These are phyloP conservation scores for Calcarisporium arbuscula DNA, from an alignment of 2,329 filamentous ascomycete genomes.

Conservation along the genomic window DNA sequence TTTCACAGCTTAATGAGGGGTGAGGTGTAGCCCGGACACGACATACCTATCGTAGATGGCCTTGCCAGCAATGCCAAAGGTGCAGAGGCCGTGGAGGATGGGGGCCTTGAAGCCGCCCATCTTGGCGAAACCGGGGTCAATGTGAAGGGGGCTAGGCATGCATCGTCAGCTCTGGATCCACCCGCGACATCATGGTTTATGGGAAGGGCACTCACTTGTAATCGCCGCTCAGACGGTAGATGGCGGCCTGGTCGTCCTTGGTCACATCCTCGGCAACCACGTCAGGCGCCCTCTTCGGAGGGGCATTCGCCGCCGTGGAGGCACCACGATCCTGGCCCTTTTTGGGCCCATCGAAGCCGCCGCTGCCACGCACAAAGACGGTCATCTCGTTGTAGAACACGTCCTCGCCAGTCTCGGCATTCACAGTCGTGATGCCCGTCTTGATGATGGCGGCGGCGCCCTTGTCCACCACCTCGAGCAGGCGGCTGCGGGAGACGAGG, in stretches of 20 bases:
- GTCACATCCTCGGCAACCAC: slow-evolving; percentile 80
- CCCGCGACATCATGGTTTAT: background rate
- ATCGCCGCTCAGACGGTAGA: slow-evolving; percentile 92
- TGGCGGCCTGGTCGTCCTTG: slow-evolving; percentile 80
- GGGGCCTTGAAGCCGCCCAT: slow-evolving; percentile 91
- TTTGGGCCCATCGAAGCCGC: slow-evolving; percentile 80
- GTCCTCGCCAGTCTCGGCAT: slow-evolving; percentile 79
- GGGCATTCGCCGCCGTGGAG: slow-evolving; percentile 70
- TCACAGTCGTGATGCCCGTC: slow-evolving; percentile 72
- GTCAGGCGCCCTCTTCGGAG: slow-evolving; percentile 72
- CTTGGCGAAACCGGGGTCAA: slow-evolving; percentile 91
- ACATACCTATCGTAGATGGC: slow-evolving; percentile 66
- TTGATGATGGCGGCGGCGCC: slow-evolving; percentile 81
- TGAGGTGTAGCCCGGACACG: background rate
- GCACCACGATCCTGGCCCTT: slow-evolving; percentile 74
- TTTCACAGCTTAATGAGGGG: background rate
- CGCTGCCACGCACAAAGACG: slow-evolving; percentile 86
- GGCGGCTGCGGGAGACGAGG: slow-evolving; percentile 67
- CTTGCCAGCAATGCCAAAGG: slow-evolving; percentile 86
- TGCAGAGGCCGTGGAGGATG: slow-evolving; percentile 95
- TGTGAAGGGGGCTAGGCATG: slow-evolving; percentile 69
- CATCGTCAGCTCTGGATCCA: too few species aligned
- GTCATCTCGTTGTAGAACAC: slow-evolving; percentile 96
- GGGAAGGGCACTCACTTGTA: slow-evolving; percentile 55
- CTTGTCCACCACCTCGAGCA: slow-evolving; percentile 96